Conservation (phyloP, 208 protist genomes). For the Crithidia thermophila region DNA sequence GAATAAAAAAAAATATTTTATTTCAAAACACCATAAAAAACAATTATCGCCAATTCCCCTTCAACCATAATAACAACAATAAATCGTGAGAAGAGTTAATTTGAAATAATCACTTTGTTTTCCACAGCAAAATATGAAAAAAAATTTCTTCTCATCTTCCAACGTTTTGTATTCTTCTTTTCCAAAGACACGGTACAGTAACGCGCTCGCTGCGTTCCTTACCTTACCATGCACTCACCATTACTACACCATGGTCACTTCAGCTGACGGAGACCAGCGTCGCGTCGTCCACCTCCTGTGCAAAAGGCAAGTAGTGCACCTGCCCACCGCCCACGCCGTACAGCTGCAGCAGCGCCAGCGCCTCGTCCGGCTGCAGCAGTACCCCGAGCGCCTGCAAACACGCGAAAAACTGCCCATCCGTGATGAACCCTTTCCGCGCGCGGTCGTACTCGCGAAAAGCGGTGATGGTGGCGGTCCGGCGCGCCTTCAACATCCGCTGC, state of each 20-base stretch:
- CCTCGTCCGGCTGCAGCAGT: constrained; percentile 67
- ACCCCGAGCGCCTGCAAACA: constrained; percentile 78
- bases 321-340: constrained; percentile 67
- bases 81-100: too few relatives aligned
- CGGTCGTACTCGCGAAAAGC: constrained; percentile 88
- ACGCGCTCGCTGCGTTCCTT: too few relatives aligned
- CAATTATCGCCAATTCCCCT: neutral
- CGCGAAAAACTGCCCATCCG: constrained; percentile 86
- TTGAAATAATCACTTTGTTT: neutral
- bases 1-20: neutral
- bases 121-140: constrained; percentile 6
- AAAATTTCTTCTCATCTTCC: neutral
- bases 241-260: neutral
- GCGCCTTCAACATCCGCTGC: constrained; percentile 49
- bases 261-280: constrained; percentile 40
- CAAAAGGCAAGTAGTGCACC: constrained; percentile 76
- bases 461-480: constrained; percentile 50
- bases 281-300: constrained; percentile 48
- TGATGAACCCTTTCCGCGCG: constrained; percentile 73
- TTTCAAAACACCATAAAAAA: constrained; percentile 21
- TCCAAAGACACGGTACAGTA: neutral
- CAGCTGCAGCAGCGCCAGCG: constrained; percentile 42
- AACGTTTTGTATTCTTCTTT: neutral
- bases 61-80: neutral
- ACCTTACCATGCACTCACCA: neutral